phyloP scores from a whole-genome alignment of 129 eudicot species.

The Flaveria linearis region DNA sequence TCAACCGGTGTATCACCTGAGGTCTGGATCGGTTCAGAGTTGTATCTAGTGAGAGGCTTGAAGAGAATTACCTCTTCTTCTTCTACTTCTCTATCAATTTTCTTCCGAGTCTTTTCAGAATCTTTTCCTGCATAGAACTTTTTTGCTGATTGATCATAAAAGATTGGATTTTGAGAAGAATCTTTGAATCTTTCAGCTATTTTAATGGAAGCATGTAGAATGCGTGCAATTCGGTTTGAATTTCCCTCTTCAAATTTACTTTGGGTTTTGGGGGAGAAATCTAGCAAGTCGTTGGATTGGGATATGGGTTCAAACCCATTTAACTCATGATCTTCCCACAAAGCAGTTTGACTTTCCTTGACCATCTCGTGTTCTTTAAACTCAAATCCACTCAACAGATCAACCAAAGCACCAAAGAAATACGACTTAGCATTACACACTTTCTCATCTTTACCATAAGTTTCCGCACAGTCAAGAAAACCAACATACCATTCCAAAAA shows the following conservation, averaged over 20 bases:
- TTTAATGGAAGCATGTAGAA: conserved; percentile 48
- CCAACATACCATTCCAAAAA: conserved; percentile 80
- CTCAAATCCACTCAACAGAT: conserved; percentile 55
- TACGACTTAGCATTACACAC: conserved; percentile 60
- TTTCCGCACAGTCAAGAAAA: conserved; percentile 44
- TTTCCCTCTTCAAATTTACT: conserved; percentile 35
- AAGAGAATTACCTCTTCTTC: conserved; percentile 96
- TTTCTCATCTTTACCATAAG: conserved; percentile 48
- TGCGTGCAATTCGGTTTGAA: conserved; percentile 50
- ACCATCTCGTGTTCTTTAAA: conserved; percentile 21
- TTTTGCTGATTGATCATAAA: conserved; percentile 35
- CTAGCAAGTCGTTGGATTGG: conserved; percentile 44
- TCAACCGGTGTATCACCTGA: conserved; percentile 31
- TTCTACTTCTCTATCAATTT: conserved; percentile 39
- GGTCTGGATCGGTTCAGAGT: conserved; percentile 66
- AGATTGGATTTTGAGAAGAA: conserved; percentile 33
- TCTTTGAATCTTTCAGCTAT: conserved; percentile 38
- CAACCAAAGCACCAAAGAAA: conserved; percentile 65
- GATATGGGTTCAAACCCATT: conserved; percentile 67
- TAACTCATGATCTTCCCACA: conserved; percentile 96
- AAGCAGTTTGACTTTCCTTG: conserved; percentile 42
- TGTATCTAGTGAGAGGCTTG: conserved; percentile 79
- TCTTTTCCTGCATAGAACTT: conserved; percentile 32
- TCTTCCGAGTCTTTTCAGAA: conserved; percentile 11
- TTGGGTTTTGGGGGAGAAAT: conserved; percentile 46